Evolutionary conservation across 805 yeast genomes (phyloP), one percentile per base, ranked within the genome.

Genomic region (Yarrowia osloensis): DNA sequence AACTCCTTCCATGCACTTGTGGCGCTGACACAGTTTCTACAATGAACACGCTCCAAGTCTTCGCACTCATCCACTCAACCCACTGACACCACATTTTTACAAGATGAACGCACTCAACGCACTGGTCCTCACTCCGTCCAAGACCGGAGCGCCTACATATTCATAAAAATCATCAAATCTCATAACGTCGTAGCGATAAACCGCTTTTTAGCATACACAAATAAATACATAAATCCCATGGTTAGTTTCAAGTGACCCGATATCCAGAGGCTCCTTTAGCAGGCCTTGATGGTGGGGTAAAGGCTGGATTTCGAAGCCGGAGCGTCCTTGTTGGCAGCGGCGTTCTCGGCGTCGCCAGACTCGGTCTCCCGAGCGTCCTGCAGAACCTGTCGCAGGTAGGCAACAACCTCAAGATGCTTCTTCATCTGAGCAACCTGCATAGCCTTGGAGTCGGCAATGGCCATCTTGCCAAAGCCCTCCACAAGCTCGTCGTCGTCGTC

Each of bases 131-230:
- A 9, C 8, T 15, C 19, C 31, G 7, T 5, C 29, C 7, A 28
- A 28, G 31, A 31, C 24, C 12, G 26, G 9, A 21, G 22, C 17
- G 57, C 40, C 39, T 54, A 54, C 61, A 17, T 35, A 24, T 35
- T 35, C n/a, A 7, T 19, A 13, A 39, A 57, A 39, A 15, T 57
- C 63, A 57, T 57, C 33, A 54, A 57, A 57, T 57, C 63, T 57
- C 63, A 57, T 57, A 57, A 57, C 63, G 49, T 57, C 63, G 63
- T 57, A 57, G 63, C 63, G 63, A 57, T 31, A 39, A 28, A 21
- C 44, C 63, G 63, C 63, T 57, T 57, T 57, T 57, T 57, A 57
- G 63, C 63, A 57, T 57, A 57, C 63, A 57, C 63, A 57, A 54
- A 57, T 57, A 57, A 57, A 57, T 57, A 57, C 63, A 57, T 57